These are phyloP conservation scores for Delphinella strobiligena DNA, from an alignment of 2,329 filamentous ascomycete genomes.

Conservation along the genomic window DNA sequence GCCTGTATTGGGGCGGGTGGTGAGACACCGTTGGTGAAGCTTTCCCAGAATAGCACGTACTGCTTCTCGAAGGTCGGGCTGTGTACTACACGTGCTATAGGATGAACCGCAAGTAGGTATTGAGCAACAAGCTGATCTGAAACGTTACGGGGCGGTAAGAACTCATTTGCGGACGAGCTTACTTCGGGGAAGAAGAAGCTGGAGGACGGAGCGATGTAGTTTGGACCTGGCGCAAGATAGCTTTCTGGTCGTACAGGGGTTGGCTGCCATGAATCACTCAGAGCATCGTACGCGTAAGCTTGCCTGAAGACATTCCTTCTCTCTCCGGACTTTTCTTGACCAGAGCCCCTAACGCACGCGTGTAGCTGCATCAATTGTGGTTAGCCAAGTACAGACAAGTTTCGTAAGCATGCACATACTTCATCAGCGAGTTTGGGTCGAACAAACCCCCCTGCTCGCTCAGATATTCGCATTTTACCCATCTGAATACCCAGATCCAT, in stretches of 20 bases:
- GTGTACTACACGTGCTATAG: constrained; percentile 56
- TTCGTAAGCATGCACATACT: constrained; percentile 34
- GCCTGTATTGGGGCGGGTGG: constrained; percentile 54
- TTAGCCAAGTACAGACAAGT: too few species aligned
- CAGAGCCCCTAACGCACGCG: constrained; percentile 1
- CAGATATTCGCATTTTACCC: constrained; percentile 60
- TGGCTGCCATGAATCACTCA: constrained; percentile 3
- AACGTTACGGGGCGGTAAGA: constrained; percentile 45
- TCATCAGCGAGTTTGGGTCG: constrained; percentile 60
- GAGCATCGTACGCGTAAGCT: constrained; percentile 1
- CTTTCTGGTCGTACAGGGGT: constrained; percentile 14
- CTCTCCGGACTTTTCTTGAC: too few species aligned
- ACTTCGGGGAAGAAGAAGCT: constrained; percentile 51
- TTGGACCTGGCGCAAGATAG: constrained; percentile 51
- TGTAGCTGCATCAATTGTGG: constrained; percentile 1
- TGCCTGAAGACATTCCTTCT: constrained; percentile 3
- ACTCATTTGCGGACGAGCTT: constrained; percentile 40
- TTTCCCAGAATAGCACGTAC: constrained; percentile 55
- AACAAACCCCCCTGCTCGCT: constrained; percentile 61
- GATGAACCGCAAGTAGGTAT: constrained; percentile 58
- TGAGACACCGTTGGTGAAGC: constrained; percentile 47
- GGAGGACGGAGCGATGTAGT: constrained; percentile 57
- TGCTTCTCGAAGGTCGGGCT: constrained; percentile 53
- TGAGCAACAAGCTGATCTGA: constrained; percentile 53
- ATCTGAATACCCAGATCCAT: constrained; percentile 61